Conservation (phyloP, 352 stramenopile species). For the Thraustochytrium striatum region DNA sequence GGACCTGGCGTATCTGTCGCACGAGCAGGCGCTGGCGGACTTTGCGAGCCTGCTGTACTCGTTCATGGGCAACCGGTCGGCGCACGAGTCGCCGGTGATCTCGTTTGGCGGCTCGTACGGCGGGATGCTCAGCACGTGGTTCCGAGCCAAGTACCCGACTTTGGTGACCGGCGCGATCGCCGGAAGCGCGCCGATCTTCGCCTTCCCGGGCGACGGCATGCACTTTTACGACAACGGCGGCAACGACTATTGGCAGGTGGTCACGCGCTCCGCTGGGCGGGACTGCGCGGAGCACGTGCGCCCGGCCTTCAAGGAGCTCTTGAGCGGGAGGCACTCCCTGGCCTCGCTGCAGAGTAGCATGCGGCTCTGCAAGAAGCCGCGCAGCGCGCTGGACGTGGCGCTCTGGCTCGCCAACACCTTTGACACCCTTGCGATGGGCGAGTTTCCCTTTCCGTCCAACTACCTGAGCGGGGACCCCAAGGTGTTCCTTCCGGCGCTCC, state of each 20-base stretch:
- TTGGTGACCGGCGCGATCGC: slow-evolving; percentile 85
- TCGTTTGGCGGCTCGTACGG: slow-evolving; percentile 90
- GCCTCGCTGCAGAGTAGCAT: slow-evolving; percentile 47
- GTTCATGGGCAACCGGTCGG: slow-evolving; percentile 69
- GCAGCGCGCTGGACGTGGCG: slow-evolving; percentile 58
- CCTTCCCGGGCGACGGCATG: slow-evolving; percentile 59
- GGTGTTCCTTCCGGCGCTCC: slow-evolving; percentile 69
- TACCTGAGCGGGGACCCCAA: slow-evolving; percentile 72
- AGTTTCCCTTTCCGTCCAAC: slow-evolving; percentile 87
- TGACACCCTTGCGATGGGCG: slow-evolving; percentile 87
- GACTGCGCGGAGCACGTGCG: background rate
- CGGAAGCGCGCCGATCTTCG: slow-evolving; percentile 84
- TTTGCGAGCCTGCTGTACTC: slow-evolving; percentile 79
- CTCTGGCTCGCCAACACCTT: slow-evolving; percentile 75
- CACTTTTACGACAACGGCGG: slow-evolving; percentile 29
- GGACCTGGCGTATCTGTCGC: slow-evolving; percentile 72
- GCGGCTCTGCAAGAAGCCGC: slow-evolving; percentile 47
- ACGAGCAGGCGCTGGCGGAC: slow-evolving; percentile 86
- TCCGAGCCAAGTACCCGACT: slow-evolving; percentile 89
- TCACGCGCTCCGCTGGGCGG: slow-evolving; percentile 3
- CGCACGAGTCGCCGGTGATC: slow-evolving; percentile 75
- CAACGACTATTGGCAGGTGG: slow-evolving; percentile 31
- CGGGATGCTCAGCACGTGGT: slow-evolving; percentile 88
- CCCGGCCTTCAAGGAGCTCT: background rate
- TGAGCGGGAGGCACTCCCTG: background rate